Evolutionary conservation across 1,284 basidiomycete genomes (phyloP).

Genomic region (Leccinum pachyderme): DNA sequence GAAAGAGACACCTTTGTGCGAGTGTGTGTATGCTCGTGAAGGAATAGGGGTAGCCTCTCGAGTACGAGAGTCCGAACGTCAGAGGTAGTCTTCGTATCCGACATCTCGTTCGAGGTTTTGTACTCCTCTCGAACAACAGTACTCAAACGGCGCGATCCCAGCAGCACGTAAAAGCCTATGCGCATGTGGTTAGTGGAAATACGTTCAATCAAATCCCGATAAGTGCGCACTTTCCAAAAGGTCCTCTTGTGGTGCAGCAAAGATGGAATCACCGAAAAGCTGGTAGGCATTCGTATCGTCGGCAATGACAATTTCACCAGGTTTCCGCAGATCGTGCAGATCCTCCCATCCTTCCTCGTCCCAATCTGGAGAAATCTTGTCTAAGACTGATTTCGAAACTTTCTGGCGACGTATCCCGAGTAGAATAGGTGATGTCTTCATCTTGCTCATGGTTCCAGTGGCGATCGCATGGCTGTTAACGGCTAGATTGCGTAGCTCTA

Average conservation of each 20-base stretch:
- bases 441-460: conserved; percentile 51
- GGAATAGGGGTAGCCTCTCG: conserved; percentile 89
- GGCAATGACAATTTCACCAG: conserved; percentile 70
- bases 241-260: conserved; percentile 89
- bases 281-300: conserved; percentile 79
- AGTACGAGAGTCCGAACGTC: conserved; percentile 66
- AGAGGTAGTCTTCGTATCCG: conserved; percentile 44
- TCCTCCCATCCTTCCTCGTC: conserved; percentile 72
- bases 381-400: conserved; percentile 34
- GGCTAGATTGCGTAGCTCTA: conserved; percentile 83
- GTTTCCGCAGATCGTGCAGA: conserved; percentile 60
- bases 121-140: conserved; percentile 76
- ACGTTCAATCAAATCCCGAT: background rate
- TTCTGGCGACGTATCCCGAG: conserved; percentile 58
- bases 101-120: conserved; percentile 55
- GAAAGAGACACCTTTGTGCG: conserved; percentile 67
- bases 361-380: conserved; percentile 39
- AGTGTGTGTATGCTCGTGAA: conserved; percentile 83
- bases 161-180: conserved; percentile 60
- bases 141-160: conserved; percentile 74
- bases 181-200: background rate
- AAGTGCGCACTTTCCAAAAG: conserved; percentile 63
- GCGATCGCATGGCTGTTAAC: conserved; percentile 69
- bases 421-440: conserved; percentile 73
- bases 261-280: conserved; percentile 75